Percentiles rank a stretch among this genome's conserved stretches.
Evolutionary conservation across 306 rosid genomes (phyloP).

Genomic region (Inga leiocalycina): DNA sequence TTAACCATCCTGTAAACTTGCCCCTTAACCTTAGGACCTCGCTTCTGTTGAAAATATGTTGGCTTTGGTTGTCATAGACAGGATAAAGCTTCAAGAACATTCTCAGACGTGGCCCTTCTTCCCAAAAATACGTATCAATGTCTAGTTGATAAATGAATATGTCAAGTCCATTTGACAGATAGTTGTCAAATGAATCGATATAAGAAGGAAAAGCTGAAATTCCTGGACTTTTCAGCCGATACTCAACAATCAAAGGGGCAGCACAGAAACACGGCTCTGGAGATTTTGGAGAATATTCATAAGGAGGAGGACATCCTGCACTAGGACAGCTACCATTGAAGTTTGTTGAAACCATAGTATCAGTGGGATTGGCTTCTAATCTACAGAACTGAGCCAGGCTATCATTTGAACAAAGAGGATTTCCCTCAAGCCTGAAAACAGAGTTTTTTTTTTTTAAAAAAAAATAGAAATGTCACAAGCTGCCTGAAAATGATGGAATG

Average conservation of each 20-base stretch:
- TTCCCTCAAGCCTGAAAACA: constrained; percentile 79
- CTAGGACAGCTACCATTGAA: constrained; percentile 39
- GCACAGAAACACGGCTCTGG: constrained; percentile 56
- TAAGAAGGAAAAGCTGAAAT: constrained; percentile 65
- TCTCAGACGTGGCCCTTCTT: constrained; percentile 70
- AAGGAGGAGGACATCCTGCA: constrained; percentile 67
- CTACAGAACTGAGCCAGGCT: constrained; percentile 52
- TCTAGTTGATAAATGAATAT: constrained; percentile 52
- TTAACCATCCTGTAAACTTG: constrained; percentile 63
- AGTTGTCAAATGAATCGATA: constrained; percentile 37
- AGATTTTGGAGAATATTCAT: constrained; percentile 43
- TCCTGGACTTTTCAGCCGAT: constrained; percentile 93
- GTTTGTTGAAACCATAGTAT: constrained; percentile 25
- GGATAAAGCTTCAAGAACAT: constrained; percentile 80
- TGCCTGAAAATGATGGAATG: constrained; percentile 5
- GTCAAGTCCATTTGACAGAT: constrained; percentile 54
- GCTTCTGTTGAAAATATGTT: constrained; percentile 40
- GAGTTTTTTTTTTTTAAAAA: constrained; percentile 1
- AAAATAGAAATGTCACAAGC: neutral
- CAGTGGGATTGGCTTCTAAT: constrained; percentile 35
- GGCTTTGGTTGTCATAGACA: constrained; percentile 20
- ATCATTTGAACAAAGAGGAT: constrained; percentile 66
- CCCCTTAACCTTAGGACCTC: constrained; percentile 59
- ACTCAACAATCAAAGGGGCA: constrained; percentile 59
- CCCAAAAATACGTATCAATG: constrained; percentile 54